Evolutionary conservation across 2,329 filamentous ascomycete species (phyloP), one percentile per base, ranked within the genome.

Genomic region (Amphichorda felina): DNA sequence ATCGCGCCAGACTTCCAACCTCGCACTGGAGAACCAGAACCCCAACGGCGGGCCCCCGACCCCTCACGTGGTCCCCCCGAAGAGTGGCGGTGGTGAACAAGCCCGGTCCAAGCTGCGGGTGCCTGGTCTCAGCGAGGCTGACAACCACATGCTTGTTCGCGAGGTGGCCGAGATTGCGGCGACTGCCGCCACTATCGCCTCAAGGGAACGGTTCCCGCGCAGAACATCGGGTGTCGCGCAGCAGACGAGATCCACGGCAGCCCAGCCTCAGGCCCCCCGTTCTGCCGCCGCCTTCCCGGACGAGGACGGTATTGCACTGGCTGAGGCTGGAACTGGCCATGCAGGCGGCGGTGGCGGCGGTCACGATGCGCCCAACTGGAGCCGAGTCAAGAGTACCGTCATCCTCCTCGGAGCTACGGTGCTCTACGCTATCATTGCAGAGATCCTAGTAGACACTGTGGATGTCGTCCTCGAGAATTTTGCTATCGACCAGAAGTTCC

Each of bases 331-430:
- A 5, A 32, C 28, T 10, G 39, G 28, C n/a, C 50, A 50, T 27
- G 51, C 31, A 5, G 33, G 30, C 5, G 39, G 21, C n/a, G 52
- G 50, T 29, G 52, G 47, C 29, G 47, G 43, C 27, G 49, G 59
- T 1, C 93, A 98, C 49, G 91, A 98, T 57, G 91, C 91, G n/a
- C 91, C 91, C 4, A 98, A 98, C 55, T 98, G 91, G 91, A 85
- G 89, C 49, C 79, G 87, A 41, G 74, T 72, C 36, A 96, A 96
- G 71, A 94, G 86, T 65, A 72, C 86, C 2, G 66, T 95, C 32
- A 89, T 98, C 39, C 68, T 98, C 10, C 75, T 96, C 45, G 80
- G 76, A 2, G 89, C 93, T 3, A 98, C 91, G 0, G 50, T 96
- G 11, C 70, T 94, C 10, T 98, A 98, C 54, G 91, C 93, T n/a